Evolutionary conservation across 1,284 basidiomycete species (phyloP).

Genomic region (Puccinia hordei): DNA sequence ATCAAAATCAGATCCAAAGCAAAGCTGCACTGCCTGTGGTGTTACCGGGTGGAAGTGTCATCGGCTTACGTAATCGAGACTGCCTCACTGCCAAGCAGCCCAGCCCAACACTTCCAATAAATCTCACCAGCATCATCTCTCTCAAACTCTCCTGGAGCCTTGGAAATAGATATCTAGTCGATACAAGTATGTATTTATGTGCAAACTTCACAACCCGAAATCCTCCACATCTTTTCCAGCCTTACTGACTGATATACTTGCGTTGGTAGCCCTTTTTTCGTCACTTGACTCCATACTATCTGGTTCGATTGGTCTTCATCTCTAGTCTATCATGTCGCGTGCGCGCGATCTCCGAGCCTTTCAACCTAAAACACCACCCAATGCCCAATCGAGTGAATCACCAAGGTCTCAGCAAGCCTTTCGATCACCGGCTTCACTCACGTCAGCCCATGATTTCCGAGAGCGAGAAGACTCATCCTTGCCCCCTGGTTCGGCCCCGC

Average conservation of each 20-base stretch:
- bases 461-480: slow-evolving; percentile 17
- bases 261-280: background rate
- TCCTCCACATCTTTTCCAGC: background rate
- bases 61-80: no score
- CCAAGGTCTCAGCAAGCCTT: slow-evolving; percentile 2
- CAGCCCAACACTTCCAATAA: no score
- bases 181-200: no score
- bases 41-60: no score
- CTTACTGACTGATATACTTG: background rate
- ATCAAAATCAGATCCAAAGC: no score
- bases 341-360: slow-evolving; percentile 39
- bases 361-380: slow-evolving; percentile 8
- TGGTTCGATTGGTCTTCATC: background rate
- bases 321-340: slow-evolving; percentile 34
- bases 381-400: background rate
- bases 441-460: background rate
- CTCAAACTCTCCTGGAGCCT: no score
- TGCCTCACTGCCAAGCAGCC: no score
- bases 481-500: slow-evolving; percentile 3
- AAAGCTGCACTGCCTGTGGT: no score
- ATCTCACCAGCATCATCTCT: no score
- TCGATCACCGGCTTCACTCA: slow-evolving; percentile 1
- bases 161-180: no score
- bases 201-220: background rate
- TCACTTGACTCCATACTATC: background rate